Conservation (phyloP, 495 filamentous ascomycete species). For the Aspergillus asperescens region DNA sequence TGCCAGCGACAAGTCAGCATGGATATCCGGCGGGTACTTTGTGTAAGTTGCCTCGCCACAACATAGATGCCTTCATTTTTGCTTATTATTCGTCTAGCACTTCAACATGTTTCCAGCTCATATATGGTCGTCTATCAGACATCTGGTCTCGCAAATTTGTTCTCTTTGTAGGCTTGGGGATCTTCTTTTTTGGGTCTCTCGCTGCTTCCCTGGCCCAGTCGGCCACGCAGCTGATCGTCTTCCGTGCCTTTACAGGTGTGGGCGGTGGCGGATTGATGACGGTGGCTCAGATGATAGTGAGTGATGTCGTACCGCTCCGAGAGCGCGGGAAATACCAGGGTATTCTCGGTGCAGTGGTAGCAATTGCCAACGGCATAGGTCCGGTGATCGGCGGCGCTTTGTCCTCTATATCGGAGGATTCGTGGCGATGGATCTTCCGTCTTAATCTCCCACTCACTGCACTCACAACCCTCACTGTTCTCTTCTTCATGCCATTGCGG, state of each 20-base stretch:
- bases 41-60: constrained; percentile 33
- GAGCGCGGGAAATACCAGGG: constrained; percentile 57
- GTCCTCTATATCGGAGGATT: constrained; percentile 33
- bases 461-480: constrained; percentile 41
- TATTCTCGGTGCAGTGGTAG: constrained; percentile 51
- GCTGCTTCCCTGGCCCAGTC: constrained; percentile 48
- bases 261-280: constrained; percentile 55
- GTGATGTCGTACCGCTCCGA: constrained; percentile 50
- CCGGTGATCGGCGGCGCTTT: constrained; percentile 52
- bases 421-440: constrained; percentile 55
- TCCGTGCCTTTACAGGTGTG: constrained; percentile 50
- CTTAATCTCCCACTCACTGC: constrained; percentile 46
- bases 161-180: constrained; percentile 45
- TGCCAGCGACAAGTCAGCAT: constrained; percentile 44
- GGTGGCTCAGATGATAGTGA: constrained; percentile 50
- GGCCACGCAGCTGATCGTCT: constrained; percentile 49
- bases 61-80: too few species aligned
- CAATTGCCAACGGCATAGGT: constrained; percentile 49
- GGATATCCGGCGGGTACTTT: constrained; percentile 53
- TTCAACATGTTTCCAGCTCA: constrained; percentile 52
- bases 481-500: constrained; percentile 49
- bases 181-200: constrained; percentile 52
- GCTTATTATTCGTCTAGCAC: too few species aligned
- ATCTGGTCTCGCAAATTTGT: constrained; percentile 54
- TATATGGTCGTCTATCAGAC: constrained; percentile 53